Percentiles rank a stretch among this genome's conserved stretches.
phyloP scores from a whole-genome alignment of 2,329 filamentous ascomycete species.

The Calonectria leucothoes region DNA sequence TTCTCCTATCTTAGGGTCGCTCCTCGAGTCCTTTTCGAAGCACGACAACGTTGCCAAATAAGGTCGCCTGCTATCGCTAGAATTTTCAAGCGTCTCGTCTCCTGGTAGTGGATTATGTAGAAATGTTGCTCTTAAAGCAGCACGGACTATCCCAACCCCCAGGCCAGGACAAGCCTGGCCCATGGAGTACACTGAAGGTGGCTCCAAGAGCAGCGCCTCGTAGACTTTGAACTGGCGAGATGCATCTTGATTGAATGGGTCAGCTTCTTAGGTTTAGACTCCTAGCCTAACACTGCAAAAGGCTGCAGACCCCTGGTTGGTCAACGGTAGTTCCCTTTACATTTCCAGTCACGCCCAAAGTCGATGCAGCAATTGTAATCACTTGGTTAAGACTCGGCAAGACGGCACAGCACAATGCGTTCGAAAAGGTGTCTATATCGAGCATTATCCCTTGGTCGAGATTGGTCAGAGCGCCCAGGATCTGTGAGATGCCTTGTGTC shows the following conservation, averaged over 20 bases:
- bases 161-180: too few species aligned
- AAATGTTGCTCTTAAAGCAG: too few species aligned
- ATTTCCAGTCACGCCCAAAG: neutral
- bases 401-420: neutral
- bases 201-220: neutral
- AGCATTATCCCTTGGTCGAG: neutral
- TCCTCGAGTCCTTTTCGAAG: too few species aligned
- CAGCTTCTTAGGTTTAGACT: too few species aligned
- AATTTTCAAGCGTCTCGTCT: too few species aligned
- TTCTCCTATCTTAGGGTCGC: too few species aligned
- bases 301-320: neutral
- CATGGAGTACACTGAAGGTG: neutral
- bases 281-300: neutral
- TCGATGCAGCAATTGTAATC: neutral
- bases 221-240: neutral
- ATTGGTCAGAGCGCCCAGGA: neutral
- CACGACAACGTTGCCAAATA: too few species aligned
- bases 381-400: neutral
- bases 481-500: neutral
- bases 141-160: too few species aligned
- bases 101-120: too few species aligned
- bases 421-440: neutral
- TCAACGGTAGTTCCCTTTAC: neutral
- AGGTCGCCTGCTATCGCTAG: too few species aligned
- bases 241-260: neutral